phyloP scores from a whole-genome alignment of 1,284 basidiomycete species.

The Anthracocystis setariae region DNA sequence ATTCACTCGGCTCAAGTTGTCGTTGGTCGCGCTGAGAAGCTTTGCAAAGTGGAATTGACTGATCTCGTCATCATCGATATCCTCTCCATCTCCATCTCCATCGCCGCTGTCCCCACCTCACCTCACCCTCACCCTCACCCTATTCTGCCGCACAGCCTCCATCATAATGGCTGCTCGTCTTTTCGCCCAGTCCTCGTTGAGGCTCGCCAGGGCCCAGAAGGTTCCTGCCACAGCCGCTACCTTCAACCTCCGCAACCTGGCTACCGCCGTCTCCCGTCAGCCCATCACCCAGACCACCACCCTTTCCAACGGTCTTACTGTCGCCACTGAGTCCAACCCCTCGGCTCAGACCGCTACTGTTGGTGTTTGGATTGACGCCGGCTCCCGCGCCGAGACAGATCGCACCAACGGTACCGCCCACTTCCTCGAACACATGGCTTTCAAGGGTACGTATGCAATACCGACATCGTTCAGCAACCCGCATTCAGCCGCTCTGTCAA shows the following conservation, averaged over 20 bases:
- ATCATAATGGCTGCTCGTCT: conserved; percentile 53
- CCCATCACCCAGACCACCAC: conserved; percentile 63
- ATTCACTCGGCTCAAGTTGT: background rate
- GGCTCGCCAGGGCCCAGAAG: conserved; percentile 48
- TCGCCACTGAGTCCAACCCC: conserved; percentile 80
- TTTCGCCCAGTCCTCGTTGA: conserved; percentile 54
- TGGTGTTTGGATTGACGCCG: conserved; percentile 98
- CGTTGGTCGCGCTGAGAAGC: conserved; percentile 7
- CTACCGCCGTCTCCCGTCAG: conserved; percentile 52
- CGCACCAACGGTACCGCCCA: conserved; percentile 95
- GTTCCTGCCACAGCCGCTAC: conserved; percentile 43
- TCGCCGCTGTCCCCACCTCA: conserved; percentile 2
- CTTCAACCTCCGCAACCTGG: conserved; percentile 49
- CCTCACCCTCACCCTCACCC: conserved; percentile 15
- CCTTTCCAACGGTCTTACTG: conserved; percentile 64
- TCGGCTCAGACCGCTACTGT: conserved; percentile 98
- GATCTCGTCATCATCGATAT: conserved; percentile 14
- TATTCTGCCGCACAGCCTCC: conserved; percentile 30
- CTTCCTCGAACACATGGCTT: conserved; percentile 96
- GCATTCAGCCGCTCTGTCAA: background rate
- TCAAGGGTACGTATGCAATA: conserved; percentile 68
- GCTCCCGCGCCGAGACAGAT: conserved; percentile 93
- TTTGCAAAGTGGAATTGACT: conserved; percentile 5
- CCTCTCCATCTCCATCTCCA: conserved; percentile 6
- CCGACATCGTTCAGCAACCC: background rate